A percentile compares a stretch with the other conserved stretches of the same genome.
phyloP scores from a whole-genome alignment of 148 eudicot species.

The Beta vulgaris region DNA sequence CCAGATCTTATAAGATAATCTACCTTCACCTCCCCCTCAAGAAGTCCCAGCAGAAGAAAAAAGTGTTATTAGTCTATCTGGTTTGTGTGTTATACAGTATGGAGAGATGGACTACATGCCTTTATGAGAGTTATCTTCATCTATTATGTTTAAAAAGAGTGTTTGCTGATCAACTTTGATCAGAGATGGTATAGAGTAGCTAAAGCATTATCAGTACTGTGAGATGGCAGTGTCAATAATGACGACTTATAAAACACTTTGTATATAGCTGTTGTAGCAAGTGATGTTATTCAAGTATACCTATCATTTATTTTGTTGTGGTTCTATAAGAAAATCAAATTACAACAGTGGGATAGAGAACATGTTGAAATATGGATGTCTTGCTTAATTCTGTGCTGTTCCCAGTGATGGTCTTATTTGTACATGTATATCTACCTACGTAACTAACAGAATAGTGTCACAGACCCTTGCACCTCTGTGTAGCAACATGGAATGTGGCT shows the following conservation, averaged over 20 bases:
- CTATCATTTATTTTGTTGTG: no score
- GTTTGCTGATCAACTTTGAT: no score
- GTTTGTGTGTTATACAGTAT: no score
- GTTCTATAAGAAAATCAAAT: neutral
- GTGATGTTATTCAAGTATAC: neutral
- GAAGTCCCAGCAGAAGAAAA: no score
- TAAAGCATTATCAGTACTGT: neutral
- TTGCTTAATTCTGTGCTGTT: conserved; percentile 4
- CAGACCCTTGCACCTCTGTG: conserved; percentile 94
- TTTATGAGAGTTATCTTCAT: neutral
- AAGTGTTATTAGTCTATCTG: no score
- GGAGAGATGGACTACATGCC: neutral
- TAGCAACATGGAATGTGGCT: conserved; percentile 81
- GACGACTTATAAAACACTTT: neutral
- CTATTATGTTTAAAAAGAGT: no score
- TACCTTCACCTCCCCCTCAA: no score
- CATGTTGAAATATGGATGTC: neutral
- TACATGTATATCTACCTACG: neutral
- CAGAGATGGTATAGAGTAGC: neutral
- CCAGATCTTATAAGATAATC: no score
- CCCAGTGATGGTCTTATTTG: neutral
- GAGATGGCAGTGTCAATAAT: neutral
- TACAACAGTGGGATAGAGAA: neutral
- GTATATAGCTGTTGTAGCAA: neutral
- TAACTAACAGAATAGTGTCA: conserved; percentile 24